Conservation (phyloP, 805 yeast species). For the Cyberlindnera subsufficiens region DNA sequence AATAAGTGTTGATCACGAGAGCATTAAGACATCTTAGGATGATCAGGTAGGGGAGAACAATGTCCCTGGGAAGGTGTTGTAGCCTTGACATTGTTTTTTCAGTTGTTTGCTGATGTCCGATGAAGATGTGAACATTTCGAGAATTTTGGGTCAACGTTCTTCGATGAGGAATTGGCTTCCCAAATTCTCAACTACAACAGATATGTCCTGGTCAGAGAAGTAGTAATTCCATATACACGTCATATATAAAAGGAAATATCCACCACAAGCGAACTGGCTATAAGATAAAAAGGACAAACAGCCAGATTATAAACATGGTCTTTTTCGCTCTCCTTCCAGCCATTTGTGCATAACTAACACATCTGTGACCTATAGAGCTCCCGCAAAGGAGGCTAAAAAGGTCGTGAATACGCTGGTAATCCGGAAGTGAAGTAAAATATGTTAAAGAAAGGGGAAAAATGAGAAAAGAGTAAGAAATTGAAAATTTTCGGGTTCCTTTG, state of each 20-base stretch:
- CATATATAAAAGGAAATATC: constrained; percentile 7
- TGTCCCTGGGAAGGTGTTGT: constrained; percentile 13
- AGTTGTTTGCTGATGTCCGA: not conserved
- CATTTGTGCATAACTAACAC: constrained; percentile 24
- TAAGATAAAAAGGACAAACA: constrained; percentile 10
- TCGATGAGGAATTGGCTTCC: too few relatives aligned
- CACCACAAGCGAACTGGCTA: constrained; percentile 27
- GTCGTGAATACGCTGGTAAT: constrained; percentile 25
- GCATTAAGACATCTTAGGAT: constrained; percentile 57
- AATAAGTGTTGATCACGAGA: constrained; percentile 60
- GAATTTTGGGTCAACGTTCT: too few relatives aligned
- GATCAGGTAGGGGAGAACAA: constrained; percentile 27
- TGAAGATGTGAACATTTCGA: too few relatives aligned
- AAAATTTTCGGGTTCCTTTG: not conserved
- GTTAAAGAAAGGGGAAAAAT: constrained; percentile 14
- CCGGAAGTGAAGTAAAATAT: constrained; percentile 23
- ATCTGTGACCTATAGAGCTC: constrained; percentile 8
- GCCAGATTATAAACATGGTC: constrained; percentile 23
- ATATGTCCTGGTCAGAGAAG: too few relatives aligned
- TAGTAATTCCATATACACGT: not conserved
- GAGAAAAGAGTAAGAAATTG: not conserved
- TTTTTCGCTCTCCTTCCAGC: constrained; percentile 24
- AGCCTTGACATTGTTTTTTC: not conserved
- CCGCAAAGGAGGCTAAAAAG: constrained; percentile 2
- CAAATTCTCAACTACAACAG: too few relatives aligned